Evolutionary conservation across 495 filamentous ascomycete species (phyloP).

Genomic region (Penicilliopsis zonata): DNA sequence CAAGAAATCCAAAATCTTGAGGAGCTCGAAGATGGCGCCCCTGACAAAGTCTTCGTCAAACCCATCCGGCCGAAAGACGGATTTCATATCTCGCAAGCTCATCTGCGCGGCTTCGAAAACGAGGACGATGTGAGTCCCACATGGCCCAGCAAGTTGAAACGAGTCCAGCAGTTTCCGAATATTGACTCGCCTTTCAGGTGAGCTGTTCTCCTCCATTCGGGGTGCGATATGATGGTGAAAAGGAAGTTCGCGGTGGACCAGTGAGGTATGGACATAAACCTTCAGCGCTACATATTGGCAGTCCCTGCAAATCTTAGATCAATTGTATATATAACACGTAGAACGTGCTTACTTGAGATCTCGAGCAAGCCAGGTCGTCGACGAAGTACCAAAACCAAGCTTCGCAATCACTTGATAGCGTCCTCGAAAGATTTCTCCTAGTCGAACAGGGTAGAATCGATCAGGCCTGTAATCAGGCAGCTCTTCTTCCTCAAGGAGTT

Average conservation of each 20-base stretch:
- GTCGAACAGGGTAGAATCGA: conserved; percentile 37
- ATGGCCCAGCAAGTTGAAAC: conserved; percentile 23
- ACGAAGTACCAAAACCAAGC: conserved; percentile 38
- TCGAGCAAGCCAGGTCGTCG: conserved; percentile 39
- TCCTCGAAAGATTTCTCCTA: conserved; percentile 32
- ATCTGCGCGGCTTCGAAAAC: conserved; percentile 30
- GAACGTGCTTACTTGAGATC: conserved; percentile 28
- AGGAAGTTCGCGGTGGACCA: conserved; percentile 20
- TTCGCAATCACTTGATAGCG: conserved; percentile 43
- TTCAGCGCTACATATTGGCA: conserved; percentile 28
- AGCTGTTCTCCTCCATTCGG: conserved; percentile 11
- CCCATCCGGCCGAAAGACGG: conserved; percentile 8
- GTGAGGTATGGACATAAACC: conserved; percentile 16
- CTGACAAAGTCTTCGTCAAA: conserved; percentile 10
- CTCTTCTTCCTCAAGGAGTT: conserved; percentile 28
- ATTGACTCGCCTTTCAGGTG: conserved; percentile 12
- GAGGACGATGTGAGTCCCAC: conserved; percentile 31
- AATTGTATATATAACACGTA: conserved; percentile 3
- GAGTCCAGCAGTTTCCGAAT: conserved; percentile 19
- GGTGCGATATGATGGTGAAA: conserved; percentile 19
- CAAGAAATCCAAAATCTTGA: conserved; percentile 28
- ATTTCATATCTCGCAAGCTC: conserved; percentile 14
- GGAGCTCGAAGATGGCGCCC: conserved; percentile 9
- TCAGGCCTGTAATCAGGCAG: conserved; percentile 26
- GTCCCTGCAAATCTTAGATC: conserved; percentile 8